A percentile compares a stretch with the other conserved stretches of the same genome.
Evolutionary conservation across 2,329 filamentous ascomycete species (phyloP).

Genomic region (Boeremia exigua): DNA sequence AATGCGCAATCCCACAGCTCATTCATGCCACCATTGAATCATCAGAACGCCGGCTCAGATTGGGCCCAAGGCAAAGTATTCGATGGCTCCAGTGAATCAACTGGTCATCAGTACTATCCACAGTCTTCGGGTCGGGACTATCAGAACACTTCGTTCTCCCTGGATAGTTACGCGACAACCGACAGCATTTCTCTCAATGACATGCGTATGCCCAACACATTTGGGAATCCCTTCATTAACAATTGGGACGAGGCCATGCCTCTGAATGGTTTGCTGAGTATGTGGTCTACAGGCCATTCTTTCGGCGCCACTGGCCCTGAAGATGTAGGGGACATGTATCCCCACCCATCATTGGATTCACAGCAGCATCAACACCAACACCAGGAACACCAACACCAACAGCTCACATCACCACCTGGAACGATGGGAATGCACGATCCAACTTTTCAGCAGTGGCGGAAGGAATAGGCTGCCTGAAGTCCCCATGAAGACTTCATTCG

Average conservation of each 20-base stretch:
- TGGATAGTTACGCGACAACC: not conserved
- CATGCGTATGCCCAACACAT: not conserved
- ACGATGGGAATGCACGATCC: not conserved
- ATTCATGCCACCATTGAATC: not conserved
- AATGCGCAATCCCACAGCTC: not conserved
- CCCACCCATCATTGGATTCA: not conserved
- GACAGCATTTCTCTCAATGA: not conserved
- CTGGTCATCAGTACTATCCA: not conserved
- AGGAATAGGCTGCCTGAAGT: no score
- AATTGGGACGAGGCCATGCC: constrained; percentile 28
- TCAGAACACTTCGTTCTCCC: not conserved
- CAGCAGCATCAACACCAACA: not conserved
- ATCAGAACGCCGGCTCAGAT: not conserved
- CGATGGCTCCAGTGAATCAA: not conserved
- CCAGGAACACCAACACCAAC: not conserved
- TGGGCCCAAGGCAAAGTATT: not conserved
- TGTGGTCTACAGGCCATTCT: constrained; percentile 7
- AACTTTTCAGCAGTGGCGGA: not conserved
- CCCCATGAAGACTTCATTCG: no score
- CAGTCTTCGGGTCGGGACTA: not conserved
- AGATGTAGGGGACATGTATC: not conserved
- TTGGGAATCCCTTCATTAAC: constrained; percentile 32
- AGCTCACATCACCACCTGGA: not conserved
- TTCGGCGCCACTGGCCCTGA: not conserved
- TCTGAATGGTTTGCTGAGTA: constrained; percentile 18